A percentile compares a stretch with the other conserved stretches of the same genome.
Evolutionary conservation across 352 stramenopile genomes (phyloP).

Genomic region (Phytophthora niederhauseri): DNA sequence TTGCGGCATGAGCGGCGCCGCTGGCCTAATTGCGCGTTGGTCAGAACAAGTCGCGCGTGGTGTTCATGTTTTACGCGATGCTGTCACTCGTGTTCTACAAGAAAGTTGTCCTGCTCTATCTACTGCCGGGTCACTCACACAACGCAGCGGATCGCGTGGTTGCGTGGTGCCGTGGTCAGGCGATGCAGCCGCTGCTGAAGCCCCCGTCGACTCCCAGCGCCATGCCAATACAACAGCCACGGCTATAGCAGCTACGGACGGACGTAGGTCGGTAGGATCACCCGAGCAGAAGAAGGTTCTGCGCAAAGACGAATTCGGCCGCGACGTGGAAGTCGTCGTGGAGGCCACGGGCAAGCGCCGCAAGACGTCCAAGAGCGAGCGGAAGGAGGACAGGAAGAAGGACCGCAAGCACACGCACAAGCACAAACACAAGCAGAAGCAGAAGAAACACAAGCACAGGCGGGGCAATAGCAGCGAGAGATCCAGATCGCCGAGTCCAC

Average conservation of each 20-base stretch:
- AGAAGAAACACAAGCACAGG: conserved; percentile 34
- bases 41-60: no score
- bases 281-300: conserved; percentile 33
- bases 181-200: conserved; percentile 6
- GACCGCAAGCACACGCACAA: conserved; percentile 32
- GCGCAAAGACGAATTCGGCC: conserved; percentile 84
- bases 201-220: background rate
- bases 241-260: background rate
- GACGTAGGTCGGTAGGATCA: background rate
- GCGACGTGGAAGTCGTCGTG: conserved; percentile 52
- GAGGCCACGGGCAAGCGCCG: conserved; percentile 8
- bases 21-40: no score
- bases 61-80: no score
- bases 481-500: conserved; percentile 34
- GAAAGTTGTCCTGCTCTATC: no score
- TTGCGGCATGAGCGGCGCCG: conserved; percentile 27
- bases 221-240: background rate
- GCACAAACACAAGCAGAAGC: conserved; percentile 30
- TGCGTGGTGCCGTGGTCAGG: no score
- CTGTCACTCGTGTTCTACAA: no score
- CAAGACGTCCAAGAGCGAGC: conserved; percentile 19
- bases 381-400: conserved; percentile 9
- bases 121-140: no score
- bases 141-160: no score
- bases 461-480: conserved; percentile 24